Evolutionary conservation across 176 grass and related monocot genomes (phyloP), one percentile per base, ranked within the genome.

Genomic region (Cenchrus fungigraminus): DNA sequence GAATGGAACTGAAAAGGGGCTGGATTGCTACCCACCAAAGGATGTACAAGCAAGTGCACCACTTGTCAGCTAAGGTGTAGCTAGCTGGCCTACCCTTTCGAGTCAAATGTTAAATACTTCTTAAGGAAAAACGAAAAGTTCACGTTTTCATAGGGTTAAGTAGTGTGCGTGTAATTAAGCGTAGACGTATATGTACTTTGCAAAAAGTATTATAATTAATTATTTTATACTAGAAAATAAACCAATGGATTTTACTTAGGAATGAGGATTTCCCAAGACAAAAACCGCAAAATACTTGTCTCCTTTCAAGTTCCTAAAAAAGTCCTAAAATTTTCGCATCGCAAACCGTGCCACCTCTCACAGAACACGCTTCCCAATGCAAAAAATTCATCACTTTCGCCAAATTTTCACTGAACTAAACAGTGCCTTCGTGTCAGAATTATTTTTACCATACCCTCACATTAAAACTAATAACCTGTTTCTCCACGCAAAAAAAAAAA

Each of bases 1-100:
- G 29, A 87, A 59, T 57, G 78, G 51, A 87, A 68, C 70, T 68
- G 79, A 42, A 76, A 80, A 83, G 1, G 46, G 46, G 19, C 17
- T 49, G 71, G 71, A 69, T 68, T 82, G 61, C 50, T 40, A 75
- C 74, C 85, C 71, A 74, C 77, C 58, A 81, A 74, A 74, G 6
- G 34, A 76, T 59, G 71, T 4, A 76, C 19, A 76, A 49, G 50
- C 61, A 32, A 87, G 71, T 68, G 85, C 62, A 68, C 42, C 63
- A 61, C 29, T 76, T 87, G 85, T 75, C 77, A 80, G 20, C 76
- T 62, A 63, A 56, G 16, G 49, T 66, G 77, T 58, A 47, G 69
- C 78, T 81, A 47, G 69, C 78, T 81, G 70, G 70, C 86, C 78
- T 51, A 49, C 71, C 60, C 62, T 42, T 68, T 49, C 20, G 6